These are phyloP conservation scores for Trichoderma atroviride DNA, from an alignment of 2,329 filamentous ascomycete species.

Conservation along the genomic window DNA sequence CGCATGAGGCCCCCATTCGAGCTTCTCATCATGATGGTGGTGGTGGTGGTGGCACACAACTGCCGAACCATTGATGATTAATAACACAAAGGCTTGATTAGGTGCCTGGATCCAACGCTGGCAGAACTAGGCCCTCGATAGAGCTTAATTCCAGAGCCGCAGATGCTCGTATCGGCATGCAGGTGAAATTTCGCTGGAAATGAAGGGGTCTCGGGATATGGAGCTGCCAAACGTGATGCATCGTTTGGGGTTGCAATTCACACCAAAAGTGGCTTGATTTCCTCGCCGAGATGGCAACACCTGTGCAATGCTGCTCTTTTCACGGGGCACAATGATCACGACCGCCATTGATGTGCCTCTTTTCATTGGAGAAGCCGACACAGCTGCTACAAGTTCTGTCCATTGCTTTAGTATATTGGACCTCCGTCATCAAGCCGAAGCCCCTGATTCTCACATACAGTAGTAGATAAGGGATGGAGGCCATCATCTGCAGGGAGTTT, in stretches of 20 bases:
- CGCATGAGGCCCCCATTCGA: not conserved
- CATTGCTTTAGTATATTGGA: not conserved
- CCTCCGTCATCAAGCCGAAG: slow-evolving; percentile 3
- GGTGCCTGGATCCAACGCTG: not conserved
- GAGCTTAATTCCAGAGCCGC: not conserved
- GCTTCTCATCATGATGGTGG: not conserved
- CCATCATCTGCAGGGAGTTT: not conserved
- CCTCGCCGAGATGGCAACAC: slow-evolving; percentile 15
- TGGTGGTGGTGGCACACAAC: not conserved
- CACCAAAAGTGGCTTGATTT: not conserved
- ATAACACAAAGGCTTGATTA: not conserved
- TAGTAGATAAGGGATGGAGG: not conserved
- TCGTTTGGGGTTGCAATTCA: slow-evolving; percentile 7
- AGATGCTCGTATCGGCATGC: not conserved
- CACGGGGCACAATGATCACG: not conserved
- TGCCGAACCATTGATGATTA: not conserved
- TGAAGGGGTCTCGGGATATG: slow-evolving; percentile 10
- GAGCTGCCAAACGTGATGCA: slow-evolving; percentile 4
- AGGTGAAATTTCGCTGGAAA: slow-evolving; percentile 19
- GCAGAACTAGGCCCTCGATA: not conserved
- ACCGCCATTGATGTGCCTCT: not conserved
- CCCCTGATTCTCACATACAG: slow-evolving; percentile 11
- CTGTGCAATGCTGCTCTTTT: slow-evolving; percentile 14
- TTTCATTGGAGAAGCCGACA: not conserved
- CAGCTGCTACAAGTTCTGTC: not conserved